Base-by-base conservation (phyloP, 225 moss, liverwort and hornwort species). In the Bryum argenteum region DNA sequence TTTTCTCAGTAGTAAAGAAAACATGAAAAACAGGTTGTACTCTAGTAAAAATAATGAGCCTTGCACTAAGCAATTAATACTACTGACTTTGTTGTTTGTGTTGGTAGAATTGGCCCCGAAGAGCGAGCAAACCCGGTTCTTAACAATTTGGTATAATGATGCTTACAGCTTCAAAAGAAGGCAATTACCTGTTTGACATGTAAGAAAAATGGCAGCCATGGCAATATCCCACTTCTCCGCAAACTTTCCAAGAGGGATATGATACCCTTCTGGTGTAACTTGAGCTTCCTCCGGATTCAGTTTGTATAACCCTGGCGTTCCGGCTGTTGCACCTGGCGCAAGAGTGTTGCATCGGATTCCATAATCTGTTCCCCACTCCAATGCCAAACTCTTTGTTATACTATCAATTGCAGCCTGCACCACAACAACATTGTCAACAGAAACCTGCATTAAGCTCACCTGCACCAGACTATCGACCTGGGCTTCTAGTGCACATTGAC, bases 321-420 rank as follows among this genome's bases (percentile, higher is more conserved):
- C 75, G 2, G 50, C 75, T 81, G 89, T 88, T 23, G 91, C 86
- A 43, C 91, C 91, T 10, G 91, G 91, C 22, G 86, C 83, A 47
- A 91, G 79, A 33, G 72, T 79, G 47, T 83, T 89, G 38, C 85
- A 85, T 66, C 89, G 86, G 40, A 94, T 94, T 9, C 83, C 72
- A 55, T 80, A 89, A 69, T 89, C 91, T 44, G 81, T 80, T 10
- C 93, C 93, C 93, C 91, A 94, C 57, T 94, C 93, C 22, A 94
- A 75, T n/a, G 89, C 91, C 54, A 89, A 45, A 10, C 84, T 86
- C 77, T 88, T 86, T 20, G 89, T 78, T n/a, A 91, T 63, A 67
- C 89, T 88, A 72, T 91, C 93, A 61, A 89, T 69, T 3, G 91
- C 88, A 61, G 91, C 77, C 91, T 94, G 86, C 77, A 69, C 11